Evolutionary conservation across 2,329 filamentous ascomycete genomes (phyloP), one percentile per base, ranked within the genome.

Genomic region (Trichoderma atrobrunneum): DNA sequence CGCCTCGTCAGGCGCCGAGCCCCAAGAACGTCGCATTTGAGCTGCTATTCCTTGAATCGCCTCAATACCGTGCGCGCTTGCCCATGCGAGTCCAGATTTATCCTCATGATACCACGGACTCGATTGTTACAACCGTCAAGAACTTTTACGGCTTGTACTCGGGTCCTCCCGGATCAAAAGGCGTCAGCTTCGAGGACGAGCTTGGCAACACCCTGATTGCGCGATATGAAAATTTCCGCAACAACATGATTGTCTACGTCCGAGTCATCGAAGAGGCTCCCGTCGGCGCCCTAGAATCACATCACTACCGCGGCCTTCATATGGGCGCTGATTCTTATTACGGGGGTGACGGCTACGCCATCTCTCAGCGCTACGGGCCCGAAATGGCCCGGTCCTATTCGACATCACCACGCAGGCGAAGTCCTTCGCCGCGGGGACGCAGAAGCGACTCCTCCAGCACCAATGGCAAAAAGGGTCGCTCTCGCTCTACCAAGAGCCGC

Each of bases 71-170:
- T 77, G 92, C 92, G 83, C 91, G 93, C 79, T 86, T 95, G 76
- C 92, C 93, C n/a, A 91, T 95, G 89, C 87, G 92, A 78, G 92
- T 95, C 69, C 93, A 97, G 79, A 98, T 99, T 77, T 97, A 92
- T 79, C 93, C 93, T 61, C 95, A 98, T 82, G 96, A 99, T 85
- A 95, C 93, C 67, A 98, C 95, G 26, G 95, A 98, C 80, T 98
- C 95, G 43, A 99, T 99, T 84, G 93, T 98, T 75, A 96, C 94
- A 16, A 98, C 96, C 1, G 95, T 98, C 79, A 98, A 97, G 88
- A 98, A 98, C 86, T 98, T 98, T 85, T 98, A 97, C 80, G 96
- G 96, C 73, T 88, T 99, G 76, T 98, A 98, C 81, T 93, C 95
- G 75, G 91, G 89, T 74, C 86, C 87, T 43, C 84, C 83, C 74